Conservation (phyloP, 495 filamentous ascomycete genomes). For the Aspergillus nidulans region DNA sequence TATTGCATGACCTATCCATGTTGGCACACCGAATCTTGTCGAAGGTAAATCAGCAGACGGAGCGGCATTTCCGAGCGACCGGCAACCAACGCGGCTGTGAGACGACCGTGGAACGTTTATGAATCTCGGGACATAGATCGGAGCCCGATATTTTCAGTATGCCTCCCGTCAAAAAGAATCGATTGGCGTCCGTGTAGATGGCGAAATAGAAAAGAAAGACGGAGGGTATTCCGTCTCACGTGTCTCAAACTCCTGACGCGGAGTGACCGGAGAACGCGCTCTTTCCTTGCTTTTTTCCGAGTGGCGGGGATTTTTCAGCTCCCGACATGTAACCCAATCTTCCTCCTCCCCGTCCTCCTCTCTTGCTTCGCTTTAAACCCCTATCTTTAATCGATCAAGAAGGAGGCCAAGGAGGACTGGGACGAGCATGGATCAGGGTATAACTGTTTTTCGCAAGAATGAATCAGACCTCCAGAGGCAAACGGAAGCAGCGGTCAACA, state of each 20-base stretch:
- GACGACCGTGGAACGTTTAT: not conserved
- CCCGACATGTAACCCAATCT: constrained; percentile 2
- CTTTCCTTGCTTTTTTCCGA: not conserved
- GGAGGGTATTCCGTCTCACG: not conserved
- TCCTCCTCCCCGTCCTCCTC: constrained; percentile 1
- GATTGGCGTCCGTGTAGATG: not conserved
- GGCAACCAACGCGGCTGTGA: not conserved
- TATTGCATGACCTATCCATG: not conserved
- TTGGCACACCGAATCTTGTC: not conserved
- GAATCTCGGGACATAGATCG: not conserved
- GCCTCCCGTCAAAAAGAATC: not conserved
- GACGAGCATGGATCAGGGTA: constrained; percentile 15
- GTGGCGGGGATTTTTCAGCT: constrained; percentile 13
- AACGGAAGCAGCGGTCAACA: not conserved
- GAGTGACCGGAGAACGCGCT: not conserved
- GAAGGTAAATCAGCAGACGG: not conserved
- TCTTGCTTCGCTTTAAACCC: not conserved
- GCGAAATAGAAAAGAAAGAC: not conserved
- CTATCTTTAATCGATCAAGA: not conserved
- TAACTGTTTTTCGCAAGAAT: constrained; percentile 11
- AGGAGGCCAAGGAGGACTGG: not conserved
- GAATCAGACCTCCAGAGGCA: constrained; percentile 6
- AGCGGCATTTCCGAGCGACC: not conserved
- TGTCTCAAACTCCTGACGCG: constrained; percentile 1
- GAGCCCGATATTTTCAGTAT: not conserved